Conservation (phyloP, 306 rosid genomes). For the Prunus fruticosa region DNA sequence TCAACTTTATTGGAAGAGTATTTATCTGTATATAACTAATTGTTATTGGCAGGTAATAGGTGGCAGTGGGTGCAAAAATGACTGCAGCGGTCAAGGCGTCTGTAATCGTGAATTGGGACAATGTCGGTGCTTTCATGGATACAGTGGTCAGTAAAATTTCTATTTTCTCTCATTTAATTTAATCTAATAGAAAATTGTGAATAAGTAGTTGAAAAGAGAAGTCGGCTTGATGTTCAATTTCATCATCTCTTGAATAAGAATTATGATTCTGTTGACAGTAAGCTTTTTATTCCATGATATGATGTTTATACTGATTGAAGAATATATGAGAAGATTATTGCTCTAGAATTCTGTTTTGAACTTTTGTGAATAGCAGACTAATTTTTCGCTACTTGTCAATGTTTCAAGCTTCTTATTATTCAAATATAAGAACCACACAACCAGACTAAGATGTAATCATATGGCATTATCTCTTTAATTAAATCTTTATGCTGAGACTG, state of each 20-base stretch:
- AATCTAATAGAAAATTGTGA: background rate
- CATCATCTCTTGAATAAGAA: background rate
- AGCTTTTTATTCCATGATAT: background rate
- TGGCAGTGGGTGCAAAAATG: conserved; percentile 67
- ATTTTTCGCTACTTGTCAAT: background rate
- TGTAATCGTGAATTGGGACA: conserved; percentile 84
- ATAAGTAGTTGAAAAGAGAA: conserved; percentile 7
- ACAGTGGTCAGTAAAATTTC: conserved; percentile 51
- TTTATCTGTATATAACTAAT: background rate
- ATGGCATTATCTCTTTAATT: background rate
- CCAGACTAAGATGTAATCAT: background rate
- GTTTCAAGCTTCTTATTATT: background rate
- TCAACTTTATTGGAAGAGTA: conserved; percentile 5
- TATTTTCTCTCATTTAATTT: background rate
- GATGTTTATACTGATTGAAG: background rate
- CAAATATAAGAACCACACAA: background rate
- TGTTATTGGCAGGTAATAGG: conserved; percentile 62
- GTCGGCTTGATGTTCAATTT: conserved; percentile 1
- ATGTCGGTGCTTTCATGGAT: conserved; percentile 93
- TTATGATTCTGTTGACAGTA: background rate
- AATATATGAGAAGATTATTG: background rate
- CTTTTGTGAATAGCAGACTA: background rate
- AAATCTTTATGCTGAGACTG: background rate
- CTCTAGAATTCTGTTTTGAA: background rate
- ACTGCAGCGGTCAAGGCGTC: conserved; percentile 77